Evolutionary conservation across 2,329 filamentous ascomycete genomes (phyloP), one percentile per base, ranked within the genome.

Genomic region (Trichoderma polysporum): DNA sequence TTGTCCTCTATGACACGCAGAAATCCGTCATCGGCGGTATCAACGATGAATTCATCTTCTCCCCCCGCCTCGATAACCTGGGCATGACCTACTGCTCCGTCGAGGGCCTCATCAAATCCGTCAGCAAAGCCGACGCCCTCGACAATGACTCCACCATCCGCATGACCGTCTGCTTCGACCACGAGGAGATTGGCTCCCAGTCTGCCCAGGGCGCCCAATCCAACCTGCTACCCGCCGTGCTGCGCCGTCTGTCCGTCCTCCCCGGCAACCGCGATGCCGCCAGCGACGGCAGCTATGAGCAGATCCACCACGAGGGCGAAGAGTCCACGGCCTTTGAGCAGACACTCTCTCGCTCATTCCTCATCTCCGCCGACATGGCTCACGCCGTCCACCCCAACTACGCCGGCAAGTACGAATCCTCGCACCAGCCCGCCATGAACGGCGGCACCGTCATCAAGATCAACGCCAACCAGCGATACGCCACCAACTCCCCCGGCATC

Each of bases 311-410:
- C 68, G 88, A 90, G 13, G 80, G 82, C 25, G 89, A 91, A 71
- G 81, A 90, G 15, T 82, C 88, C 7, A 97, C 94, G 1, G 93
- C 93, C 37, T 97, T 93, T 77, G 95, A 99, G 81, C 94, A 98
- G 83, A 95, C 92, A 1, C 85, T 97, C 61, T 87, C 93, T 6
- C 91, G 91, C 31, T 97, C 93, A 1, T 97, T 99, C 85, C 88
- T 99, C 68, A 85, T 99, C 70, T 97, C 93, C 6, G 95, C 95
- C 61, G 95, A 99, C 77, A 98, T 99, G 95, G 94, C 95, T 1
- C 95, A 99, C 82, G 91, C 91, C 5, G 90, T 99, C 15, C 93
- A 99, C 79, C 95, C 95, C 66, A 99, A 99, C 82, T 99, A 97
- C 78, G 85, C 89, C 4, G 88, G 82, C 72, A 98, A 98, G 80